Percentiles rank a stretch among this genome's conserved stretches.
Conservation (phyloP, 2,329 filamentous ascomycete species). For the Cadophora sp. region DNA sequence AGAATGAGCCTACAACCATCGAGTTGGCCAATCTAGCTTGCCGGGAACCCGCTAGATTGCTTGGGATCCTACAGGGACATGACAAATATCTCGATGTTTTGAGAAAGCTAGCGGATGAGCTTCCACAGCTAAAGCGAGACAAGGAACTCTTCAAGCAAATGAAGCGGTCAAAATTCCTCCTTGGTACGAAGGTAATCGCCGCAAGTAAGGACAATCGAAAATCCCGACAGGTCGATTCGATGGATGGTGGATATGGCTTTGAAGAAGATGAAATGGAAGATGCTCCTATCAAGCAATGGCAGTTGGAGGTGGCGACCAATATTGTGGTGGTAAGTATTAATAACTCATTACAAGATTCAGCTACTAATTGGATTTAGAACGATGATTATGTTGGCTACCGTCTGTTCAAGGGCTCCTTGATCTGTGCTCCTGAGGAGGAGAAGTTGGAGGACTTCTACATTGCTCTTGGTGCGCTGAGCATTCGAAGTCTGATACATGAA, state of each 20-base stretch:
- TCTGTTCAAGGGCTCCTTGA: conserved; percentile 82
- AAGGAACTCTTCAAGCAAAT: conserved; percentile 79
- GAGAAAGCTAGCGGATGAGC: conserved; percentile 78
- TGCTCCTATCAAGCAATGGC: conserved; percentile 59
- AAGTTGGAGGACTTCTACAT: conserved; percentile 83
- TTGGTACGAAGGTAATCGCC: conserved; percentile 79
- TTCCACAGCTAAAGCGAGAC: conserved; percentile 74
- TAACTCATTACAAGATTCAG: neutral
- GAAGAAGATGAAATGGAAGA: conserved; percentile 54
- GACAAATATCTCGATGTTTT: conserved; percentile 89
- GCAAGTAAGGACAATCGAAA: conserved; percentile 37
- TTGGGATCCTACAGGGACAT: conserved; percentile 78
- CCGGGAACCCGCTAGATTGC: conserved; percentile 80
- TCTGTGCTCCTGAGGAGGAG: conserved; percentile 92
- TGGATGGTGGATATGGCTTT: conserved; percentile 50
- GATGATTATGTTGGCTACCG: conserved; percentile 91
- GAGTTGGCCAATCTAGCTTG: conserved; percentile 88
- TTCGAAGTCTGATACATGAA: conserved; percentile 81
- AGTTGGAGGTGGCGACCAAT: conserved; percentile 72
- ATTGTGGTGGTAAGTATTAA: conserved; percentile 65
- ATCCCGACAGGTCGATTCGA: conserved; percentile 34
- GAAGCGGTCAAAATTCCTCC: conserved; percentile 76
- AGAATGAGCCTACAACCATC: conserved; percentile 84
- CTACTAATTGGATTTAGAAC: conserved; percentile 47
- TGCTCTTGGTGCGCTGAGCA: conserved; percentile 76